Conservation (phyloP, 176 grass and related monocot genomes). For the Aegilops longissima region DNA sequence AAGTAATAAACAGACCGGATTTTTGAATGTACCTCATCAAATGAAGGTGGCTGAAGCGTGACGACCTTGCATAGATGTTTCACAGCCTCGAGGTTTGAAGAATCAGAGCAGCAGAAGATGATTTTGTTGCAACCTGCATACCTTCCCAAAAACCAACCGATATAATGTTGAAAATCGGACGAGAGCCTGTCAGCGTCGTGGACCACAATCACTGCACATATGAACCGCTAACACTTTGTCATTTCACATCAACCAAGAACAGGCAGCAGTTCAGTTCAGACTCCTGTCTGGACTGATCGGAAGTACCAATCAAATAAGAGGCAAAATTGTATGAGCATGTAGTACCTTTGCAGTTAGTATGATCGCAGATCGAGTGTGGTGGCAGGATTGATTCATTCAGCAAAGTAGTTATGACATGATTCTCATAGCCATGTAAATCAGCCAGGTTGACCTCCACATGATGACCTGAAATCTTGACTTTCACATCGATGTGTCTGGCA, state of each 20-base stretch:
- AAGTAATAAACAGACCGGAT: neutral
- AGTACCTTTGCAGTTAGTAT: constrained; percentile 54
- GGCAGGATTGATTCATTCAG: constrained; percentile 44
- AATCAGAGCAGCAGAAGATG: constrained; percentile 62
- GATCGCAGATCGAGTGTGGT: constrained; percentile 23
- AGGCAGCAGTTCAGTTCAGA: neutral
- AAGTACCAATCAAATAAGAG: neutral
- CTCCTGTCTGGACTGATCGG: neutral
- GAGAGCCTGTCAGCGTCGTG: constrained; percentile 61
- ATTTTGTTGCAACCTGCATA: constrained; percentile 56
- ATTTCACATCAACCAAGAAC: neutral
- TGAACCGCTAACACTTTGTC: neutral
- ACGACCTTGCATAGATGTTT: constrained; percentile 48
- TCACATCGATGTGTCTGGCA: constrained; percentile 47
- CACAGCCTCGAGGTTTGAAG: constrained; percentile 61
- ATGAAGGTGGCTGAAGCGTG: constrained; percentile 56
- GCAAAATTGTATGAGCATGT: neutral
- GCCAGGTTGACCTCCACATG: constrained; percentile 68
- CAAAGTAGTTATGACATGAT: constrained; percentile 56
- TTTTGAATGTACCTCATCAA: constrained; percentile 35
- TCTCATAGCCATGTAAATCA: constrained; percentile 67
- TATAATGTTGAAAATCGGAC: constrained; percentile 55
- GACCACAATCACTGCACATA: constrained; percentile 46
- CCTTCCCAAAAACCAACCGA: constrained; percentile 58
- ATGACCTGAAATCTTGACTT: constrained; percentile 40